Conservation (phyloP, 1,284 basidiomycete genomes). For the Tylopilus sp. region DNA sequence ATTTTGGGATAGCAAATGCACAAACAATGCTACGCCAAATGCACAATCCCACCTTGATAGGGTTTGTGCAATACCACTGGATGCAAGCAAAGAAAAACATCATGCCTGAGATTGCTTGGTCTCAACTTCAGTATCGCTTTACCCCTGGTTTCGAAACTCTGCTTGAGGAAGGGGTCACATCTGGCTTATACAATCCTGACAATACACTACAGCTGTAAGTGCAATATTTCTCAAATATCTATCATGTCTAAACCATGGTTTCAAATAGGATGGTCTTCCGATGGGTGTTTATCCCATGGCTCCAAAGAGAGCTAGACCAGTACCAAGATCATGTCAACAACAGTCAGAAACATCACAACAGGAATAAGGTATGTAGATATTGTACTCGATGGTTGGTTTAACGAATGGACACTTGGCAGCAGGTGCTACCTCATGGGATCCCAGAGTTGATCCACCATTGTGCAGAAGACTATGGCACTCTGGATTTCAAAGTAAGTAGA, state of each 20-base stretch:
- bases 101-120: slow-evolving; percentile 7
- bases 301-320: not conserved
- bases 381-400: too few species aligned
- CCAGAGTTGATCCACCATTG: not conserved
- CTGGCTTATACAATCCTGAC: not conserved
- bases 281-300: not conserved
- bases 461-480: not conserved
- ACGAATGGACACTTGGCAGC: too few species aligned
- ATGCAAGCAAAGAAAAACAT: slow-evolving; percentile 8
- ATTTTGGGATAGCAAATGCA: slow-evolving; percentile 27
- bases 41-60: slow-evolving; percentile 11
- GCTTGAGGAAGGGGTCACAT: not conserved
- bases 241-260: too few species aligned
- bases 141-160: not conserved
- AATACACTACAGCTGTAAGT: not conserved
- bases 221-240: too few species aligned
- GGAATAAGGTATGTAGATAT: not conserved
- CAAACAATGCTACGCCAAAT: slow-evolving; percentile 23
- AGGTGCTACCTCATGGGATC: not conserved
- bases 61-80: not conserved
- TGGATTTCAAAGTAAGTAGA: not conserved
- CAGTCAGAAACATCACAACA: not conserved
- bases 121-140: not conserved
- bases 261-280: not conserved
- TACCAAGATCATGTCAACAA: not conserved